phyloP scores from a whole-genome alignment of 78 protist genomes.

The Emiliania huxleyi region DNA sequence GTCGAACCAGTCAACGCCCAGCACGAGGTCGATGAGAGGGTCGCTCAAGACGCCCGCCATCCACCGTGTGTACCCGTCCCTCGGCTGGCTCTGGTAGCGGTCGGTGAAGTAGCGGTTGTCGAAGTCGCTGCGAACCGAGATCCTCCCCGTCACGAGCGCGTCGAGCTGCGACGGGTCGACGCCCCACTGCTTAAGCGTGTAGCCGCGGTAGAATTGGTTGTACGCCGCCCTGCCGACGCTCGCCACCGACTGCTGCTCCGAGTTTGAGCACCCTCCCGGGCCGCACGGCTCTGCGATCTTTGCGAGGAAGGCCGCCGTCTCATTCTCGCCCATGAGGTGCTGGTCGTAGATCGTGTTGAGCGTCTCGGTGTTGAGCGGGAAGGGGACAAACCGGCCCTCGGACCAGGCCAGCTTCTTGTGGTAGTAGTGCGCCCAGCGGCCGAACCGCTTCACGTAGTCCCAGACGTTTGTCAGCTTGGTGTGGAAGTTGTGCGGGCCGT shows the following conservation, averaged over 20 bases:
- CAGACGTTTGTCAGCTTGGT: constrained; percentile 29
- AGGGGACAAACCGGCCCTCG: too few relatives aligned
- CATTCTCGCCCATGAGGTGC: too few relatives aligned
- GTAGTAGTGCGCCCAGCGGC: too few relatives aligned
- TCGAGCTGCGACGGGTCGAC: constrained; percentile 43
- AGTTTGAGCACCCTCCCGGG: too few relatives aligned
- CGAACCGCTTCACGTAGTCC: not conserved
- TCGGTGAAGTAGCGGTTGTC: constrained; percentile 42
- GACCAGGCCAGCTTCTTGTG: too few relatives aligned
- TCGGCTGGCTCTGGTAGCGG: not conserved
- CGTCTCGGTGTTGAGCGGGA: too few relatives aligned
- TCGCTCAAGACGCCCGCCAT: not conserved
- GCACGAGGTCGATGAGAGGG: not conserved
- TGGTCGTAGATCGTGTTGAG: too few relatives aligned
- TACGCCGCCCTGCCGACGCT: constrained; percentile 43
- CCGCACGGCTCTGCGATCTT: too few relatives aligned
- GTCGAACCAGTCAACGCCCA: constrained; percentile 39
- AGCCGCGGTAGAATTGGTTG: constrained; percentile 34
- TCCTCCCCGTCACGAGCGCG: constrained; percentile 12
- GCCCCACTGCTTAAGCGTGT: constrained; percentile 44
- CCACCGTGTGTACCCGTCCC: not conserved
- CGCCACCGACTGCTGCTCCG: constrained; percentile 18
- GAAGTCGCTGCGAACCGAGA: constrained; percentile 27
- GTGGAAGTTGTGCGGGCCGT: constrained; percentile 54
- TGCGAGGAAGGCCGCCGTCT: too few relatives aligned